Conservation (phyloP, 176 grass and related monocot genomes). For the Bolboschoenus planiculmis region DNA sequence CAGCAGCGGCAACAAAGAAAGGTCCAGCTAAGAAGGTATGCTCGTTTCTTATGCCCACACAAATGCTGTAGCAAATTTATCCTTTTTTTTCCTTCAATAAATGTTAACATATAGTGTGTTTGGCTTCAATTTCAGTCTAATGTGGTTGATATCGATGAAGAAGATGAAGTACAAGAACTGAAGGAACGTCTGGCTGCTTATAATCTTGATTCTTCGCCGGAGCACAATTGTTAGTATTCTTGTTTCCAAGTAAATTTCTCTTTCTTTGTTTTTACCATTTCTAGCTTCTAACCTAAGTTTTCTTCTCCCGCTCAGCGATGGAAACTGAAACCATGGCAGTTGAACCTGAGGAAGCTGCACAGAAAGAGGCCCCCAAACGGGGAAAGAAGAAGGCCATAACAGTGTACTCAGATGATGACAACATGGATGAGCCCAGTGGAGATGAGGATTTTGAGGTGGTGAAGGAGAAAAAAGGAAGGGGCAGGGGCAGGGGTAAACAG, state of each 20-base stretch:
- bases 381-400: not conserved
- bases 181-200: conserved; percentile 26
- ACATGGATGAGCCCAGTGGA: not conserved
- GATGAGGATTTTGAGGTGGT: not conserved
- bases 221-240: conserved; percentile 13
- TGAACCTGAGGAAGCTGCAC: not conserved
- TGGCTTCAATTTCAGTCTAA: conserved; percentile 23
- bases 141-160: conserved; percentile 37
- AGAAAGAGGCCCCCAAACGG: not conserved
- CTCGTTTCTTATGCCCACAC: not conserved
- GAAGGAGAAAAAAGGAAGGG: not conserved
- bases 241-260: not conserved
- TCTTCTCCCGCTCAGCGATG: not conserved
- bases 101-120: not conserved
- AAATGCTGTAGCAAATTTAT: not conserved
- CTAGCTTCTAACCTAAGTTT: not conserved
- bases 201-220: conserved; percentile 21
- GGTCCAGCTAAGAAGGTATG: conserved; percentile 38
- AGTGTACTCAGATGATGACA: not conserved
- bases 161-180: conserved; percentile 24
- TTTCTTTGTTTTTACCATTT: not conserved
- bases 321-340: not conserved
- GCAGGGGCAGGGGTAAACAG: not conserved
- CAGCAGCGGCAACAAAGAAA: conserved; percentile 30
- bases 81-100: not conserved